Base-by-base conservation (phyloP, 805 yeast species). In the Yarrowia osloensis region DNA sequence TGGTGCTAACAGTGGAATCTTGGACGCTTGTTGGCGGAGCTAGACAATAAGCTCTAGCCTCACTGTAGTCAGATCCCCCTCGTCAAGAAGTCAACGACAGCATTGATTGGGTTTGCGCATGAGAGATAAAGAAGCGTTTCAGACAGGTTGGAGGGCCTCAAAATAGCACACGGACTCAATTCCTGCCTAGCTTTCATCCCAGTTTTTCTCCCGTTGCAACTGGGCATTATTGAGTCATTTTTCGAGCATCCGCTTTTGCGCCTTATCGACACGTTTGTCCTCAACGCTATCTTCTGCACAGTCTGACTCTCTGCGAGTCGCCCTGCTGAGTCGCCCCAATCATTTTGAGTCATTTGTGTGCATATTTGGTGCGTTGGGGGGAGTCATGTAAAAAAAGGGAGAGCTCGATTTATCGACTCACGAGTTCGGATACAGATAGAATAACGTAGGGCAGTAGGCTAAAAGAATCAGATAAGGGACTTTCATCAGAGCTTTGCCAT, bases 311-410 rank as follows among this genome's bases (percentile, higher is more conserved):
- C 57, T 8, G 40, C 28, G 57, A 50, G 40, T 50, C 57, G 26
- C 28, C 37, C 29, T n/a, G 13, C 40, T 31, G 57, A 50, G 57
- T 50, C 57, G 57, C 57, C 57, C 57, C 57, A 50, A 50, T 15
- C 40, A 22, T 12, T 22, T 50, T 50, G 57, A 50, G 57, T 50
- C 57, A 50, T 50, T 50, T 50, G 29, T 33, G 40, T 50, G 57
- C 57, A 50, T 31, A 33, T 17, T 8, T 21, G 57, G 57, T 50
- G 57, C 57, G 57, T 33, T 50, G 40, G 33, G 28, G 37, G 57
- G 57, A 50, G 57, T 50, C 57, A 50, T 33, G 37, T 11, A 8
- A 15, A 49, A 49, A 3, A 9, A 6, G 8, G 35, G 35, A 4
- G 17, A 5, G 42, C 11, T 11, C 42, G 7, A n/a, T 37, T 5